Base-by-base conservation (phyloP, 2,329 filamentous ascomycete genomes). In the Aspergillus pseudoterreus region DNA sequence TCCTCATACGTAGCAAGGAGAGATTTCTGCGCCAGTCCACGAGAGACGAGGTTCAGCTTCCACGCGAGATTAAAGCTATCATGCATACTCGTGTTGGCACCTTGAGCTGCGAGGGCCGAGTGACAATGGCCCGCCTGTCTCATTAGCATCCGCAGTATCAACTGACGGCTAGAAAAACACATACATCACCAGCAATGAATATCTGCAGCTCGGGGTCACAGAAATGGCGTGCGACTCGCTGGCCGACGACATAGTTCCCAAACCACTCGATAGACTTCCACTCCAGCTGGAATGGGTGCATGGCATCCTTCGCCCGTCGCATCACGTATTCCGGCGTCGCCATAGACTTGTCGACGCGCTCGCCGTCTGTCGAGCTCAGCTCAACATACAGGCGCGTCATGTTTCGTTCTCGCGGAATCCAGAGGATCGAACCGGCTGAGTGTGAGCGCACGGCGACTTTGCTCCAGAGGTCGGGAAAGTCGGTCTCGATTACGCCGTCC, bases 391-490 rank as follows among this genome's bases (percentile, higher is more conserved):
- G 75, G 43, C 86, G 80, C 0, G 86, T 89, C 79, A 89, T 83
- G 62, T 87, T 86, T 39, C 84, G 77, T 67, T 90, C 86, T 36
- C 86, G 81, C 4, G 87, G 87, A 48, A 89, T 85, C 66, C 87
- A 86, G n/a, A 90, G 76, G 43, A 89, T 83, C 0, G 85, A 87
- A 2, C 86, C 86, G 42, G 82, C 77, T 52, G 82, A 77, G 54
- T 88, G 82, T 2, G 83, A 85, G 57, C 85, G 85, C 6, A 88
- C 78, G 0, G 87, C 79, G 0, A 85, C 84, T 71, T 89, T 89
- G 66, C 82, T 86, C 85, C 85, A 89, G 45, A 89, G 80, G 61
- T 89, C 86, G 1, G 86, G 86, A 59, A 90, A 89, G 64, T 88
- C 79, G 6, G 86, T 89, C 41, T 86, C 82, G 9, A 89, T 70